Evolutionary conservation across 768 basidiomycete genomes (phyloP), one percentile per base, ranked within the genome.

Genomic region (Gymnopilus dilepis): DNA sequence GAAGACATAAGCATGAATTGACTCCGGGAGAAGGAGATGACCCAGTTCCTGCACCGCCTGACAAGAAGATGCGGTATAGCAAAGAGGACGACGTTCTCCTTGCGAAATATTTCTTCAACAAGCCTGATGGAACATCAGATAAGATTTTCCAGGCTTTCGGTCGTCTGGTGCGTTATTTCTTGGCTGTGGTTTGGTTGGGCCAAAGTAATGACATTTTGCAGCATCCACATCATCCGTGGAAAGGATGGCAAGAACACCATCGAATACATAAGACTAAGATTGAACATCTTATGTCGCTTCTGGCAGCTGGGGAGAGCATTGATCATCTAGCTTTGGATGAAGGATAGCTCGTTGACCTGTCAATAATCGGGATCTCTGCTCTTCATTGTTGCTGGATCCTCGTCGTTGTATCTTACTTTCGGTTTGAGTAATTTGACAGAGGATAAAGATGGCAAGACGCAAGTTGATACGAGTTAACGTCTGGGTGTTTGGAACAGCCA

Each of bases 201-300:
- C n/a, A n/a, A n/a, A n/a, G n/a, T n/a, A n/a, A n/a, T n/a, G n/a
- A n/a, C n/a, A 21, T 12, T 58, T 6, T 60, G 17, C 67, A 95
- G 92, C 83, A 94, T 73, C 86, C 92, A 1, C 91, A 94, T 70
- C 93, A 95, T 77, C 93, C 93, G 2, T 95, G 93, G 93, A 95
- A 95, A 72, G 93, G 93, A 13, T 95, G 93, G 93, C 93, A 95
- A 73, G 93, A 95, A 68, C 93, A 94, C 71, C 89, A 94, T 71
- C 85, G 93, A 42, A 92, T 94, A 67, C 93, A 94, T 72, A 94
- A 94, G 70, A 81, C 86, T 12, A 92, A 91, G 70, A 93, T 94
- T 63, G 93, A 94, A 67, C 87, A 93, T 74, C 82, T 91, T 40
- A 89, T 92, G 42, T 78, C 86, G 61, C 80, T 82, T 65, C 71